Evolutionary conservation across 768 basidiomycete species (phyloP).

Genomic region (Paxillus involutus): DNA sequence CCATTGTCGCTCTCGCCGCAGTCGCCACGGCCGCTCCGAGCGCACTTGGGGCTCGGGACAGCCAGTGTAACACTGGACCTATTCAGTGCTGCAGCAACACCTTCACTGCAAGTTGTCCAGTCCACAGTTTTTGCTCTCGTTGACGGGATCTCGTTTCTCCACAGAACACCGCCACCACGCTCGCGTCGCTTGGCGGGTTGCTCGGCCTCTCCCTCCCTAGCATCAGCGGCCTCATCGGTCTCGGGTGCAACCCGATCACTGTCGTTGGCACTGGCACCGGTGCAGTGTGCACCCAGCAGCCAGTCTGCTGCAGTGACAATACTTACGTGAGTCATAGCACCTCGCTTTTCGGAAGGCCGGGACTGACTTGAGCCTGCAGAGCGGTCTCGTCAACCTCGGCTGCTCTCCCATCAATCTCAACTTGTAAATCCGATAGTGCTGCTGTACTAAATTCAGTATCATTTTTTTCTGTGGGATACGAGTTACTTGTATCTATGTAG

Average conservation of each 20-base stretch:
- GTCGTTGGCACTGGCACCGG: slow-evolving; percentile 31
- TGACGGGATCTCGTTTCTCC: too few species aligned
- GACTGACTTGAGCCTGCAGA: neutral
- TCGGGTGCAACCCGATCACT: slow-evolving; percentile 2
- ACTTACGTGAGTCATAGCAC: slow-evolving; percentile 37
- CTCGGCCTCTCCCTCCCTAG: neutral
- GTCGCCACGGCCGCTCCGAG: slow-evolving; percentile 5
- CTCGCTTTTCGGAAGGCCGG: slow-evolving; percentile 16
- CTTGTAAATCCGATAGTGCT: neutral
- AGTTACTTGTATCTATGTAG: too few species aligned
- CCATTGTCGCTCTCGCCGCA: slow-evolving; percentile 6
- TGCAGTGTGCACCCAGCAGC: slow-evolving; percentile 27
- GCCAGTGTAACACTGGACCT: slow-evolving; percentile 32
- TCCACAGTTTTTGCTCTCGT: neutral
- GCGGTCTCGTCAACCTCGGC: slow-evolving; percentile 2
- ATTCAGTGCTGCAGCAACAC: slow-evolving; percentile 9
- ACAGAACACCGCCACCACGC: slow-evolving; percentile 14
- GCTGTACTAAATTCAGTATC: too few species aligned
- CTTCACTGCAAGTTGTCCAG: neutral
- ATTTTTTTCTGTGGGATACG: too few species aligned
- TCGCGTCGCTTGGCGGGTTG: slow-evolving; percentile 22
- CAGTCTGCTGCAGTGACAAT: slow-evolving; percentile 49
- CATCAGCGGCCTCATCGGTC: slow-evolving; percentile 1
- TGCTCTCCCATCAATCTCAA: slow-evolving; percentile 4
- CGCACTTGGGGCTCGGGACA: neutral